Conservation (phyloP, 2,329 filamentous ascomycete genomes). For the Fusarium marasasianum region DNA sequence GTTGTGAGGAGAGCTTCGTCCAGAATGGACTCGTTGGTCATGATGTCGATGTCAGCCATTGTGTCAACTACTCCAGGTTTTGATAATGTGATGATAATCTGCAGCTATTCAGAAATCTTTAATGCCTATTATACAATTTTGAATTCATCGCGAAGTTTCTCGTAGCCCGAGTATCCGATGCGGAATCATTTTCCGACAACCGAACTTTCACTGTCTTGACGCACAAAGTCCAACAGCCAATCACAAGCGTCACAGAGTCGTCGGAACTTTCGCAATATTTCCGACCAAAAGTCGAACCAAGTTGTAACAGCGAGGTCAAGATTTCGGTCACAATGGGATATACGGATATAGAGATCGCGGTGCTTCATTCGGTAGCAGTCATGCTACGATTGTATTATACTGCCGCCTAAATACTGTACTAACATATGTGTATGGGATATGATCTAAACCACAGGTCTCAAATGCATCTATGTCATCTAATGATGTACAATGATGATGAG, state of each 20-base stretch:
- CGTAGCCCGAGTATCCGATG: background rate
- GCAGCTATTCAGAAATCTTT: no score
- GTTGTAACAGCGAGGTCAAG: rapidly evolving
- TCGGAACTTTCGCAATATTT: background rate
- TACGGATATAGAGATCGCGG: background rate
- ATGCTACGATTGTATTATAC: background rate
- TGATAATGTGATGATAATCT: no score
- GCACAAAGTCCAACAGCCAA: background rate
- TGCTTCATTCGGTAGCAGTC: background rate
- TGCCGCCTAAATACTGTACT: background rate
- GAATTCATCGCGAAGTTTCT: background rate
- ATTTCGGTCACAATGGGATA: background rate
- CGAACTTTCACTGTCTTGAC: background rate
- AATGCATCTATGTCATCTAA: background rate
- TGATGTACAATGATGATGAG: background rate
- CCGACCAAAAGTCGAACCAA: background rate
- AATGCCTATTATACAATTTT: background rate
- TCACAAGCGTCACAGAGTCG: rapidly evolving
- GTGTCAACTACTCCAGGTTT: no score
- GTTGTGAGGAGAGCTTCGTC: background rate
- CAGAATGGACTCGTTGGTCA: background rate
- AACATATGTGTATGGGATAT: background rate
- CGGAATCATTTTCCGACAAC: background rate
- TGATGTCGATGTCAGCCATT: background rate
- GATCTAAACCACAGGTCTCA: background rate